These are phyloP conservation scores for Aspergillaceae sp. DNA, from an alignment of 2,329 filamentous ascomycete species.

Conservation along the genomic window DNA sequence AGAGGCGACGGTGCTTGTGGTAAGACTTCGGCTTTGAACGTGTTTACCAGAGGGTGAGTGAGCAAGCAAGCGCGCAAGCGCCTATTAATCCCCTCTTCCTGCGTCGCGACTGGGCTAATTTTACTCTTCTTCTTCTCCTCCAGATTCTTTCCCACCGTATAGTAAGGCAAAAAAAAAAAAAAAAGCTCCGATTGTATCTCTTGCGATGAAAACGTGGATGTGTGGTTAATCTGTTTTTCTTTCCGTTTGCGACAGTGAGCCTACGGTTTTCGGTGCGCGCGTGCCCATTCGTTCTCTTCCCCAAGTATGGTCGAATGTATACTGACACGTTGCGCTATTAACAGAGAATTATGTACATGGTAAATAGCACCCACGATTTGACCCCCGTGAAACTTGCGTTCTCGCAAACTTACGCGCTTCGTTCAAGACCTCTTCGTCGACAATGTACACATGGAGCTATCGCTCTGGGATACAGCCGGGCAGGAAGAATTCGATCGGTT, in stretches of 20 bases:
- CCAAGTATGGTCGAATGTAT: slow-evolving; percentile 2
- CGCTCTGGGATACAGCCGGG: slow-evolving; percentile 95
- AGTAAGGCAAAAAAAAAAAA: slow-evolving; percentile 58
- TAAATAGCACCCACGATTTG: slow-evolving; percentile 30
- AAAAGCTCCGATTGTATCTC: not conserved
- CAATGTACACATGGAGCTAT: slow-evolving; percentile 91
- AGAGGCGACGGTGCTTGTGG: slow-evolving; percentile 94
- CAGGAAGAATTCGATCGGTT: slow-evolving; percentile 98
- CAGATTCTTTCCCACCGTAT: slow-evolving; percentile 94
- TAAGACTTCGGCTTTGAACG: slow-evolving; percentile 94
- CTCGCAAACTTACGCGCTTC: too few relatives aligned
- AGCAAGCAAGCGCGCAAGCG: not conserved
- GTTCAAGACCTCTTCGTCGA: slow-evolving; percentile 89
- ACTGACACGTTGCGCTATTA: slow-evolving; percentile 19
- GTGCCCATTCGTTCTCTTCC: not conserved
- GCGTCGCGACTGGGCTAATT: slow-evolving; percentile 10
- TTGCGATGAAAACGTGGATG: not conserved
- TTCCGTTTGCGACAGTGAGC: slow-evolving; percentile 51
- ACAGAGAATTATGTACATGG: slow-evolving; percentile 95
- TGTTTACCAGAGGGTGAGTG: slow-evolving; percentile 89
- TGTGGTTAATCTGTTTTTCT: slow-evolving; percentile 14
- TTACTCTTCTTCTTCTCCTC: too few relatives aligned
- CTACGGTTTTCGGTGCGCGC: slow-evolving; percentile 70
- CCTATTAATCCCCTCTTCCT: slow-evolving; percentile 1
- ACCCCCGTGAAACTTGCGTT: too few relatives aligned